Base-by-base conservation (phyloP, 805 yeast genomes). In the Lipomyces sp. region DNA sequence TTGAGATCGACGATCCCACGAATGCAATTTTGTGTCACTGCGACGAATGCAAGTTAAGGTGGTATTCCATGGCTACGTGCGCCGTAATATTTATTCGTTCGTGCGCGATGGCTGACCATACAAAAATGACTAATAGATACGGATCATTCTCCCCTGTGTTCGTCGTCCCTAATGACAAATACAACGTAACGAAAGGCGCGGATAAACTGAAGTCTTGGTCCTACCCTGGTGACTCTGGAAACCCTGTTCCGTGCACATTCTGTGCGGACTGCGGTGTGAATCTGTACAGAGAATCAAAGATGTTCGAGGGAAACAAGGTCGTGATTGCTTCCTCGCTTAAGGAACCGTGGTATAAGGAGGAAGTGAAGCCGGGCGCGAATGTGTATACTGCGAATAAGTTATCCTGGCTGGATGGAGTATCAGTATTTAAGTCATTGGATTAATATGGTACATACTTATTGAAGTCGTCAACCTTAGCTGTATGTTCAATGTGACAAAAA, bases 171-270 rank as follows among this genome's bases (percentile, higher is more conserved):
- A 50, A 45, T 11, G 31, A 24, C 22, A 31, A 50, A n/a, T 36
- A 26, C 50, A 42, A 35, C 16, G n/a, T 50, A 34, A 32, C 43
- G 21, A 19, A 43, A 16, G 47, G 43, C 19, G 26, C 11, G 5
- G 46, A 36, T 16, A n/a, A 29, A 3, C 26, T 50, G 36, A 44
- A 41, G 39, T 11, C 50, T 5, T 50, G 50, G 54, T 16, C 54
- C n/a, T 45, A 50, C 41, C 16, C 41, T 5, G 54, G 54, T n/a
- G 49, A 28, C 28, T 50, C 50, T 10, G 54, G 50, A 3, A 24
- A 45, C 22, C 54, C 54, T 1, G 54, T 50, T 18, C 54, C 54
- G 6, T 45, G 47, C 24, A 23, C 34, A 24, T 50, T 50, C 47
- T 50, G 54, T 40, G 26, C 38, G 24, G 31, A 35, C 22, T 50